These are phyloP conservation scores for Ogataea parapolymorpha DNA, from an alignment of 805 yeast genomes.

Conservation along the genomic window DNA sequence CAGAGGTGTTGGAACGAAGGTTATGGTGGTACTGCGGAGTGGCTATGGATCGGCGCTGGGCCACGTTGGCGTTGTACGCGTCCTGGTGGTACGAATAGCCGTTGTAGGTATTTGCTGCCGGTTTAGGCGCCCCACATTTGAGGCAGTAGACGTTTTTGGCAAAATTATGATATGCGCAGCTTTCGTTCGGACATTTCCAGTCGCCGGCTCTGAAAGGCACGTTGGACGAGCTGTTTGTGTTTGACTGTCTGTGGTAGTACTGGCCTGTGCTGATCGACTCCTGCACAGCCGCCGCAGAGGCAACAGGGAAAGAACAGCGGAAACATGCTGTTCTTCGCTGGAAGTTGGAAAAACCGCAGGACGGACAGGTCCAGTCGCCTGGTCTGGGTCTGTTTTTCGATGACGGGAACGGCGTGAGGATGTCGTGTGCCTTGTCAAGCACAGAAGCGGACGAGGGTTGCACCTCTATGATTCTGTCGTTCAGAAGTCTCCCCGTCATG, in stretches of 20 bases:
- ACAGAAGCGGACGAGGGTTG: constrained; percentile 81
- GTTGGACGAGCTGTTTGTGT: constrained; percentile 30
- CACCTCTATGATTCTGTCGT: constrained; percentile 75
- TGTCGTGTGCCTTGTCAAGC: constrained; percentile 76
- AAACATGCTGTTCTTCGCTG: constrained; percentile 93
- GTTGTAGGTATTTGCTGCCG: constrained; percentile 7
- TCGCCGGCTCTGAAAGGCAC: constrained; percentile 98
- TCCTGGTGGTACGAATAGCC: constrained; percentile 4
- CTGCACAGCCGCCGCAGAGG: constrained; percentile 66
- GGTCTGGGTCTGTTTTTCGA: constrained; percentile 88
- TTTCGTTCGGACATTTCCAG: constrained; percentile 83
- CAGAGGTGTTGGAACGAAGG: constrained; percentile 10
- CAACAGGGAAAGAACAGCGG: constrained; percentile 85
- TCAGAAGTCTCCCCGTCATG: constrained; percentile 71
- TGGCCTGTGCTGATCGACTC: constrained; percentile 38
- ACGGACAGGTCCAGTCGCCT: constrained; percentile 98
- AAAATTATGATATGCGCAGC: constrained; percentile 85
- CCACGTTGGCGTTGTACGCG: constrained; percentile 1
- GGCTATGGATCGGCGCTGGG: constrained; percentile 3
- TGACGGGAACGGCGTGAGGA: constrained; percentile 79
- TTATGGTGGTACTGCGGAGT: constrained; percentile 11
- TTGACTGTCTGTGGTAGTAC: constrained; percentile 16
- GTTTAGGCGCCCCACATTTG: constrained; percentile 79
- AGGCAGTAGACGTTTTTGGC: constrained; percentile 86
- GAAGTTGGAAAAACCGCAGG: constrained; percentile 92